Evolutionary conservation across 2,329 filamentous ascomycete genomes (phyloP), one percentile per base, ranked within the genome.

Genomic region (Exophiala calicioides): DNA sequence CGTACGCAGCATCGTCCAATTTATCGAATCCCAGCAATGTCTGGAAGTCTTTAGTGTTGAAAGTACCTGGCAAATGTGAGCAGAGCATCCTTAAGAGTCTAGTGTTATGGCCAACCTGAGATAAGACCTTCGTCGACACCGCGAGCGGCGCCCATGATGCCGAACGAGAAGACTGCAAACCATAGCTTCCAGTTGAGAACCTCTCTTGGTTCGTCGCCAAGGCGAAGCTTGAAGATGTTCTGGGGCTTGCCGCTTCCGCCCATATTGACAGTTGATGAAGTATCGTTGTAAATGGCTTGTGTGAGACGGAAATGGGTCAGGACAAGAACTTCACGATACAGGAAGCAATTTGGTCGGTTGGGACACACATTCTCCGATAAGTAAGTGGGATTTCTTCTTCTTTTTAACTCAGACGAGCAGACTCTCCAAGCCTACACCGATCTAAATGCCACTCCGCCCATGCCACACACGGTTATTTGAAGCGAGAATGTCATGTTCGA

Each of bases 201-300:
- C 43, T 65, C 61, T 10, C 52, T 52, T 18, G 63, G 63, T 4
- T 62, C 62, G 41, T 64, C 63, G 4, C 56, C 60, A 16, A 50
- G 30, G 3, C 57, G 56, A 9, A 62, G 50, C 44, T 61, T 62
- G 54, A 61, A 65, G 23, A 71, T 66, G 43, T 70, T 70, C 44
- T 66, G 58, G n/a, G 67, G 67, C 50, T 68, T 69, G 13, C 30
- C 30, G 30, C 43, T 27, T 27, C 24, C n/a, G n/a, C n/a, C n/a
- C n/a, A n/a, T n/a, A n/a, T n/a, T n/a, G n/a, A n/a, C n/a, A n/a
- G n/a, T n/a, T n/a, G n/a, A n/a, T n/a, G n/a, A n/a, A n/a, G n/a
- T n/a, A n/a, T n/a, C n/a, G n/a, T n/a, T n/a, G n/a, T n/a, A n/a
- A n/a, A n/a, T n/a, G n/a, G n/a, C n/a, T n/a, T n/a, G n/a, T n/a